Conservation (phyloP, 768 basidiomycete species). For the Neoboletus brunneissimus region DNA sequence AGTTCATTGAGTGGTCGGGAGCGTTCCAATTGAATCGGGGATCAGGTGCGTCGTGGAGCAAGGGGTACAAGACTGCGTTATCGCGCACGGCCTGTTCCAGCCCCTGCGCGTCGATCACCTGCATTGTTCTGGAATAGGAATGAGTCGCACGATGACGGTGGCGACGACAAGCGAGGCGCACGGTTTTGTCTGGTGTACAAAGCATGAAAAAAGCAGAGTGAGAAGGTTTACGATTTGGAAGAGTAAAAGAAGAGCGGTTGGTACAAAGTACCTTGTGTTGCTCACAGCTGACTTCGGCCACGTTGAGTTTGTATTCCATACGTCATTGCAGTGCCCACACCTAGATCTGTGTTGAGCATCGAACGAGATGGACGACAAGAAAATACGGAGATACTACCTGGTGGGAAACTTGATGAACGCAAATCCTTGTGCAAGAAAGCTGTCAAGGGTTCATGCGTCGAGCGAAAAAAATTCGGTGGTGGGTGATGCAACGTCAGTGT, state of each 20-base stretch:
- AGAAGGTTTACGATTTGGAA: too few species aligned
- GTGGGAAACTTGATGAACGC: conserved; percentile 80
- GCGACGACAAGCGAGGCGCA: conserved; percentile 38
- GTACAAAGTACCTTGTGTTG: conserved; percentile 67
- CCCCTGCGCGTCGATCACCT: conserved; percentile 9
- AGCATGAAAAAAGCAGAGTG: too few species aligned
- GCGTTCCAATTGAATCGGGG: conserved; percentile 7
- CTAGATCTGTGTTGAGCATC: conserved; percentile 26
- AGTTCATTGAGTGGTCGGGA: not conserved
- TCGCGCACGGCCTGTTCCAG: conserved; percentile 12
- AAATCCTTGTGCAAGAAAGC: conserved; percentile 43
- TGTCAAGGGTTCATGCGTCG: conserved; percentile 36
- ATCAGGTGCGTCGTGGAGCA: conserved; percentile 44
- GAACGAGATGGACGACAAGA: too few species aligned
- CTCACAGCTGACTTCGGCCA: conserved; percentile 92
- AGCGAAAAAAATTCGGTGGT: conserved; percentile 14
- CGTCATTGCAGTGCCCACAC: conserved; percentile 92
- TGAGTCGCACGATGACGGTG: not conserved
- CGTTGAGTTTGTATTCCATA: conserved; percentile 67
- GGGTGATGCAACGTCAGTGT: conserved; percentile 6
- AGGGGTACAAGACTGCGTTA: conserved; percentile 39
- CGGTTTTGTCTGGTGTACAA: too few species aligned
- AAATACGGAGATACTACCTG: conserved; percentile 49
- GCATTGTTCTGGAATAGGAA: conserved; percentile 17
- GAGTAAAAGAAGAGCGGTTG: too few species aligned